phyloP scores from a whole-genome alignment of 78 protist species.

The Corallochytrium limacisporum region DNA sequence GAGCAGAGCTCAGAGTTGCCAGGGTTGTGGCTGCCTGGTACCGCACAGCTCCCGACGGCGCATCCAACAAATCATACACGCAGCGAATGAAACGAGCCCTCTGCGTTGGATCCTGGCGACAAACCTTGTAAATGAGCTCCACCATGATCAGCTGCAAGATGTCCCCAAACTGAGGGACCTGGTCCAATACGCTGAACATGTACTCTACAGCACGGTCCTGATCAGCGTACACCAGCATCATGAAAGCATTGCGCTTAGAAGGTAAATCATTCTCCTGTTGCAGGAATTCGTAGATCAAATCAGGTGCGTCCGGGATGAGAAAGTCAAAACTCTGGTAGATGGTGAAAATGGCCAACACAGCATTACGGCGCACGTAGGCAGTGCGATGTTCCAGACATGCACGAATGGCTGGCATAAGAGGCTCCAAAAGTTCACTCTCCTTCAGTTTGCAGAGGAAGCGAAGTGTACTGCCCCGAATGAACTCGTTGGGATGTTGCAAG shows the following conservation, averaged over 20 bases:
- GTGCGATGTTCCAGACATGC: conserved; percentile 52
- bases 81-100: conserved; percentile 51
- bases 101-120: not conserved
- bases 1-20: conserved; percentile 58
- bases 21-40: conserved; percentile 53
- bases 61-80: conserved; percentile 56
- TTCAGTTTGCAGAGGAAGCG: conserved; percentile 81
- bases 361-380: conserved; percentile 70
- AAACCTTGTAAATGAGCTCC: conserved; percentile 59
- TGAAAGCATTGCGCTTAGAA: conserved; percentile 85
- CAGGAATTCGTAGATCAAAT: conserved; percentile 58
- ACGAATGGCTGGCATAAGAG: conserved; percentile 64
- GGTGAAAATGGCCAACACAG: conserved; percentile 73
- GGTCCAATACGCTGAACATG: conserved; percentile 23
- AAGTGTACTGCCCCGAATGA: conserved; percentile 78
- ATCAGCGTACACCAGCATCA: conserved; percentile 75
- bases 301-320: conserved; percentile 88
- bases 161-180: conserved; percentile 56
- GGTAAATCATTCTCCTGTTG: conserved; percentile 35
- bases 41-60: conserved; percentile 54
- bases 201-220: conserved; percentile 75
- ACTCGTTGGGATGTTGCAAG: conserved; percentile 87
- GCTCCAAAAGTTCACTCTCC: conserved; percentile 79
- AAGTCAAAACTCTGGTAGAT: conserved; percentile 41
- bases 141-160: conserved; percentile 78